Conservation (phyloP, 345 rosid species). For the Moricandia moricandioides region DNA sequence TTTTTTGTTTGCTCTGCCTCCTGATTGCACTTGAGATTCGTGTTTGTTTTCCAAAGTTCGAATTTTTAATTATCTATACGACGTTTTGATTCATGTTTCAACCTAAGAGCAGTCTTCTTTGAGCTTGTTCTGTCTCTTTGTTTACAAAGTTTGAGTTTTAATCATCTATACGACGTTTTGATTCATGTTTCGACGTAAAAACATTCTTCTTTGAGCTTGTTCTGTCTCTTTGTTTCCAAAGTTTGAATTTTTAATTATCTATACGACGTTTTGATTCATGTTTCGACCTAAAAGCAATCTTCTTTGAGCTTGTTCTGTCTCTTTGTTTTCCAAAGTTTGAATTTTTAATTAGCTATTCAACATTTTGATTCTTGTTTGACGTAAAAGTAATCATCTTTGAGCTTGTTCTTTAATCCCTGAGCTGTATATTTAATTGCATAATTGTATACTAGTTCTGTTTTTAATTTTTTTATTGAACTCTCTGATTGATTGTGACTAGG, state of each 20-base stretch:
- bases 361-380: background rate
- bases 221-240: background rate
- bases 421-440: background rate
- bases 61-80: background rate
- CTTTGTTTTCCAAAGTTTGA: background rate
- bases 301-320: background rate
- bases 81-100: background rate
- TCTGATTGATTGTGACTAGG: background rate
- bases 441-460: too few species aligned
- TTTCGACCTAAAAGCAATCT: background rate
- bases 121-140: background rate
- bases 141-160: too few species aligned
- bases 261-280: background rate
- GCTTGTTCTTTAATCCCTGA: background rate
- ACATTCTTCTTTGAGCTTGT: background rate
- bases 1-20: background rate
- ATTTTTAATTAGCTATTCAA: background rate
- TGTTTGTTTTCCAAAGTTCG: background rate
- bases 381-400: slow-evolving; percentile 12
- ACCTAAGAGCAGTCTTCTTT: background rate
- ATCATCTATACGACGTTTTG: background rate
- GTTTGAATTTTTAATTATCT: background rate
- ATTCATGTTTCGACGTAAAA: background rate
- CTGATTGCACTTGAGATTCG: background rate
- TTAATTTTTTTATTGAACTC: background rate